A percentile compares a stretch with the other conserved stretches of the same genome.
These are phyloP conservation scores for Lactarius sp. DNA, from an alignment of 768 basidiomycete genomes.

Conservation along the genomic window DNA sequence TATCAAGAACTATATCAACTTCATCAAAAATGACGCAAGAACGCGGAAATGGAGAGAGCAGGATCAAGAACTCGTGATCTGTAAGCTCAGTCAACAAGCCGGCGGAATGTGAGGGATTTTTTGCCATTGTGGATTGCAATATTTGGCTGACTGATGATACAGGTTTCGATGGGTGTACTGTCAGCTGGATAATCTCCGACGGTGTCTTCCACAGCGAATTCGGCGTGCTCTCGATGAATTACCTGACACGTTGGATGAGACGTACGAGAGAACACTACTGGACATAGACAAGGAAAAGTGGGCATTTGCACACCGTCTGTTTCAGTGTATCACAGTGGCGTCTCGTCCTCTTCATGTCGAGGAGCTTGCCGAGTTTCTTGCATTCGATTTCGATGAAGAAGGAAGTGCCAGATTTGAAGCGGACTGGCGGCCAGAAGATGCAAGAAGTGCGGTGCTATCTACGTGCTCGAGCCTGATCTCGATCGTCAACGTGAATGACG, in stretches of 20 bases:
- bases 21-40: too few species aligned
- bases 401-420: not conserved
- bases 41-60: too few species aligned
- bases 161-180: too few species aligned
- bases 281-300: not conserved
- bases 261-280: not conserved
- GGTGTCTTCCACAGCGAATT: not conserved
- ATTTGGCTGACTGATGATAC: too few species aligned
- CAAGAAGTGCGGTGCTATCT: not conserved
- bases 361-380: slow-evolving; percentile 4
- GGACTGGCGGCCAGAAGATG: not conserved
- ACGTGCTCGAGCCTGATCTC: slow-evolving; percentile 3
- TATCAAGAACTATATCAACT: too few species aligned
- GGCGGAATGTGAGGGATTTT: too few species aligned
- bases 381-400: not conserved
- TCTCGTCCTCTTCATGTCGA: not conserved
- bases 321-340: slow-evolving; percentile 4
- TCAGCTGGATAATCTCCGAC: too few species aligned
- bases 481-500: not conserved
- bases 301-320: not conserved
- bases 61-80: too few species aligned
- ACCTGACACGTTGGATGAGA: not conserved
- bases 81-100: too few species aligned
- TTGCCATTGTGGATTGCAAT: too few species aligned
- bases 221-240: not conserved